Base-by-base conservation (phyloP, 306 rosid genomes). In the Crataegus laevigata region DNA sequence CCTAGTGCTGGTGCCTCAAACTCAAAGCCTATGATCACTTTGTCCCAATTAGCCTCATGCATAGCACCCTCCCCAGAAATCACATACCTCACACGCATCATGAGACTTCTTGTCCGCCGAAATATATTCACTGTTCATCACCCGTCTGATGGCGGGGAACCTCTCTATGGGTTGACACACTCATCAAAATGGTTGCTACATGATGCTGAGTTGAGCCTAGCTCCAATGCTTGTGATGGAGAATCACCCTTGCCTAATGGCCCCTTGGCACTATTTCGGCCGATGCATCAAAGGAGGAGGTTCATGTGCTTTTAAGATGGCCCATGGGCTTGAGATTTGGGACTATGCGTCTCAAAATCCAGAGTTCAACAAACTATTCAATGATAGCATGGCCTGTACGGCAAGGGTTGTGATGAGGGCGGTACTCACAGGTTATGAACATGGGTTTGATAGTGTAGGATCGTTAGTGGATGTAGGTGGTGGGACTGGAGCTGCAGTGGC, bases 391-490 rank as follows among this genome's bases (percentile, higher is more conserved):
- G 77, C 81, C 1, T 82, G 81, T 26, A 38, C 83, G 2, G 38
- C 83, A n/a, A 75, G 40, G 65, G 29, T 77, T 22, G 54, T 62
- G 36, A 47, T 71, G 67, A 36, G 50, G 28, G 77, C 71, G 1
- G 19, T 82, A 3, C 6, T 85, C 6, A 8, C 68, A 1, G 77
- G 50, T 3, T 78, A 77, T 18, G 71, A 68, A 29, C 79, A 68
- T 66, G 82, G 78, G 51, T 80, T 85, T 25, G 43, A 36, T 2
- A 5, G 19, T 26, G 6, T 82, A 22, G 74, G 59, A 15, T 64
- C 85, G 15, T 28, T 85, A 76, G 77, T 85, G 54, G 89, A 85
- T 11, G 76, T 82, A 0, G 87, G 87, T 3, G 89, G 89, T 26
- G 85, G 87, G 63, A 82, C 72, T 4, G 85, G 85, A 3, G 21